A percentile compares a stretch with the other conserved stretches of the same genome.
Conservation (phyloP, 129 eudicot genomes). For the Flaveria trinervia region DNA sequence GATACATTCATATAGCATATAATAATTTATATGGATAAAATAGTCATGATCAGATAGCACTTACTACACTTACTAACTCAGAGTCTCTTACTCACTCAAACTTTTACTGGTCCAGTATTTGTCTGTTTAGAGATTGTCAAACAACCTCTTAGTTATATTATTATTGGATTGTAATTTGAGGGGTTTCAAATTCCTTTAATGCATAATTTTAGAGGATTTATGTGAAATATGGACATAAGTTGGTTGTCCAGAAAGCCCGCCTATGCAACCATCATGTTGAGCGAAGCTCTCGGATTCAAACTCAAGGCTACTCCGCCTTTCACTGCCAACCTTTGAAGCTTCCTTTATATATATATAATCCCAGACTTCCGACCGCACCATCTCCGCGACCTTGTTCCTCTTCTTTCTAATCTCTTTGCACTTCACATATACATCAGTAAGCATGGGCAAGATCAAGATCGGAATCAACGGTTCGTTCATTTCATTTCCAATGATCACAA, state of each 20-base stretch:
- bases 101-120: too few relatives aligned
- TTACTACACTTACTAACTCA: too few relatives aligned
- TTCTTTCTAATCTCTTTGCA: neutral
- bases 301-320: neutral
- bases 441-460: slow-evolving; percentile 21
- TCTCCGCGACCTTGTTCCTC: too few relatives aligned
- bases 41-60: too few relatives aligned
- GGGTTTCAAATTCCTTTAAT: neutral
- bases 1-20: too few relatives aligned
- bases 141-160: too few relatives aligned
- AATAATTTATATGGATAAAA: too few relatives aligned
- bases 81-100: too few relatives aligned
- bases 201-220: neutral
- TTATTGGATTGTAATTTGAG: neutral
- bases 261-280: neutral
- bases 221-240: slow-evolving; percentile 1
- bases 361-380: neutral
- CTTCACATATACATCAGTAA: neutral
- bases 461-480: slow-evolving; percentile 12
- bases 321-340: neutral
- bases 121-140: too few relatives aligned
- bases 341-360: neutral
- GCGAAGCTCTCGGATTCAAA: slow-evolving; percentile 1
- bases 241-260: neutral
- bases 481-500: neutral